A percentile compares a stretch with the other conserved stretches of the same genome.
These are phyloP conservation scores for Trypanosoma boissoni DNA, from an alignment of 208 protist species.

Conservation along the genomic window DNA sequence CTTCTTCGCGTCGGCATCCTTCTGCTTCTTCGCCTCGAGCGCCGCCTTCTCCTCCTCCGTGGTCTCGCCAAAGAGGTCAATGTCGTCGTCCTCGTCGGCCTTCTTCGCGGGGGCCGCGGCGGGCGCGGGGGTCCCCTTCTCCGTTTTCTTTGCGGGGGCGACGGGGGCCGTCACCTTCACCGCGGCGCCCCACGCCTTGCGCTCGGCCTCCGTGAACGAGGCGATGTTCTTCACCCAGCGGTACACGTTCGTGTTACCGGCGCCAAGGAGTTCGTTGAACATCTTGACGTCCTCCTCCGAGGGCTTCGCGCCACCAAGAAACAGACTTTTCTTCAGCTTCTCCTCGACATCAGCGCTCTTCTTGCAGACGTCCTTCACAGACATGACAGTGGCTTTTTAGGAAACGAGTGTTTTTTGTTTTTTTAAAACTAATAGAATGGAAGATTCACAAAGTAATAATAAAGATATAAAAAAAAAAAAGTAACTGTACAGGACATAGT, in stretches of 20 bases:
- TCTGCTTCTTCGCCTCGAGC: constrained; percentile 87
- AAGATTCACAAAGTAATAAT: not conserved
- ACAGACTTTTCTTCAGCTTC: constrained; percentile 56
- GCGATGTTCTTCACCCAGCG: constrained; percentile 89
- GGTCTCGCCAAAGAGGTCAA: constrained; percentile 88
- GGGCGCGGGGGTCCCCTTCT: constrained; percentile 34
- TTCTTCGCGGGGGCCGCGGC: constrained; percentile 30
- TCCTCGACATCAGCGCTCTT: constrained; percentile 52
- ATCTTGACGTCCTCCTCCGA: constrained; percentile 73
- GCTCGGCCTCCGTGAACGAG: constrained; percentile 87
- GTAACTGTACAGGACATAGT: too few relatives aligned
- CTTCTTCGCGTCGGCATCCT: constrained; percentile 81
- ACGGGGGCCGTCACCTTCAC: constrained; percentile 59
- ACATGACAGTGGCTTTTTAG: too few relatives aligned
- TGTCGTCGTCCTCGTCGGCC: constrained; percentile 75
- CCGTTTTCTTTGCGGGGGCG: constrained; percentile 70
- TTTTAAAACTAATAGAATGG: constrained; percentile 4
- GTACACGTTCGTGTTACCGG: constrained; percentile 59
- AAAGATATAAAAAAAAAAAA: too few relatives aligned
- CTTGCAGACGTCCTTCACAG: constrained; percentile 53
- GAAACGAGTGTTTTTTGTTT: not conserved
- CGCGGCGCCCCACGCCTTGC: constrained; percentile 30
- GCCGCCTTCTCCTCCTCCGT: constrained; percentile 84
- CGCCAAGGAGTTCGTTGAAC: constrained; percentile 86
- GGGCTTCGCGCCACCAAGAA: constrained; percentile 66